Evolutionary conservation across 2,329 filamentous ascomycete species (phyloP).

Genomic region (Claviceps sp.): DNA sequence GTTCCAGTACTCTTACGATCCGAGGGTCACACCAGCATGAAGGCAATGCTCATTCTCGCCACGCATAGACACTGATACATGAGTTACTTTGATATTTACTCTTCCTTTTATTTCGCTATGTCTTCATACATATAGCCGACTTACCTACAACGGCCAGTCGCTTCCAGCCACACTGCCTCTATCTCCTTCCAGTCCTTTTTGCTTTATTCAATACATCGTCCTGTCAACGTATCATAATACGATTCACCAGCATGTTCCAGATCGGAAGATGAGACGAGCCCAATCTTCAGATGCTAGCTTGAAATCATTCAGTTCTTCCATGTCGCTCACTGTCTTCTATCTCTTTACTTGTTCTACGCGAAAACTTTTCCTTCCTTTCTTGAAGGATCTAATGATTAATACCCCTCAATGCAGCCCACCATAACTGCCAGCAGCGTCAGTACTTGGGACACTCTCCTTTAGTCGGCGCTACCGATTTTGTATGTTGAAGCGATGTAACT

Average conservation of each 20-base stretch:
- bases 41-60: not conserved
- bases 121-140: not conserved
- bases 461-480: not conserved
- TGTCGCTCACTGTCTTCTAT: not conserved
- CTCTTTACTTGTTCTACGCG: not conserved
- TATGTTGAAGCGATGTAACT: not conserved
- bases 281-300: not conserved
- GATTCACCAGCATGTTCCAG: not conserved
- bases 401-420: not conserved
- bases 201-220: not conserved
- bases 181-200: not conserved
- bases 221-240: not conserved
- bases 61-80: not conserved
- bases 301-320: not conserved
- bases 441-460: not conserved
- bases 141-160: not conserved
- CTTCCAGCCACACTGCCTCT: not conserved
- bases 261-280: not conserved
- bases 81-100: not conserved
- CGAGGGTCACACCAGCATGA: slow-evolving; percentile 3
- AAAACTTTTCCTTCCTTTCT: not conserved
- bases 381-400: not conserved
- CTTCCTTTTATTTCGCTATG: not conserved
- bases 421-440: not conserved
- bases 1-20: slow-evolving; percentile 4